These are phyloP conservation scores for Thelonectria olida DNA, from an alignment of 2,329 filamentous ascomycete species.

Conservation along the genomic window DNA sequence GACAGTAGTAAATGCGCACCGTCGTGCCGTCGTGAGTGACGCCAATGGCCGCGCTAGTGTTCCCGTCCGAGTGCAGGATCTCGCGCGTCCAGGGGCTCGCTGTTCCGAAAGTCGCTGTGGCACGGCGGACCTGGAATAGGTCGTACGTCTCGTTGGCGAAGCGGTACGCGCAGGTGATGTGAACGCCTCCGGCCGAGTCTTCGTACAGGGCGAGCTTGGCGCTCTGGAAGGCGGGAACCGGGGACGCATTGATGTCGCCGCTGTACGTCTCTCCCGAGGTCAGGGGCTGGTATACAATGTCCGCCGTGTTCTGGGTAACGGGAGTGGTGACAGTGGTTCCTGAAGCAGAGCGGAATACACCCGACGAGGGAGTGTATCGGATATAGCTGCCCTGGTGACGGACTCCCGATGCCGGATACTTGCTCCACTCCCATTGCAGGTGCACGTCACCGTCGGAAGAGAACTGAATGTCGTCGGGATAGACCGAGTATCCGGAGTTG, in stretches of 20 bases:
- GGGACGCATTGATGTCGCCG: constrained; percentile 27
- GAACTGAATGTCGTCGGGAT: constrained; percentile 39
- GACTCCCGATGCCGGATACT: constrained; percentile 37
- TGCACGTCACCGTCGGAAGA: constrained; percentile 39
- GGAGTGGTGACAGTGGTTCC: constrained; percentile 16
- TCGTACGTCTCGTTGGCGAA: constrained; percentile 28
- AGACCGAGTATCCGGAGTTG: constrained; percentile 35
- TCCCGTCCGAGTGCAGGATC: constrained; percentile 21
- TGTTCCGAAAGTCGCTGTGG: constrained; percentile 20
- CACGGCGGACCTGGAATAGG: constrained; percentile 30
- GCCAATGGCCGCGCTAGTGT: constrained; percentile 30
- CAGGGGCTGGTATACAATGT: constrained; percentile 30
- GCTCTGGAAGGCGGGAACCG: constrained; percentile 30
- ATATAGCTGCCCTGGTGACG: constrained; percentile 40
- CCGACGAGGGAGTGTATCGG: constrained; percentile 34
- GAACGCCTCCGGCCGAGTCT: constrained; percentile 21
- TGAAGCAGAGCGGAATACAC: constrained; percentile 26
- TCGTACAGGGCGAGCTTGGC: constrained; percentile 35
- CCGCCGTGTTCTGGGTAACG: constrained; percentile 21
- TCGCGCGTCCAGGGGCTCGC: constrained; percentile 28
- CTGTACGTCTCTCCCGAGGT: constrained; percentile 34
- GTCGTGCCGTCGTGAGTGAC: constrained; percentile 29
- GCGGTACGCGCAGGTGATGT: constrained; percentile 28
- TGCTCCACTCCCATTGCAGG: constrained; percentile 41
- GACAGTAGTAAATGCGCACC: constrained; percentile 33